Evolutionary conservation across 163 green algal species (phyloP).

Genomic region (Scenedesmus sp.): DNA sequence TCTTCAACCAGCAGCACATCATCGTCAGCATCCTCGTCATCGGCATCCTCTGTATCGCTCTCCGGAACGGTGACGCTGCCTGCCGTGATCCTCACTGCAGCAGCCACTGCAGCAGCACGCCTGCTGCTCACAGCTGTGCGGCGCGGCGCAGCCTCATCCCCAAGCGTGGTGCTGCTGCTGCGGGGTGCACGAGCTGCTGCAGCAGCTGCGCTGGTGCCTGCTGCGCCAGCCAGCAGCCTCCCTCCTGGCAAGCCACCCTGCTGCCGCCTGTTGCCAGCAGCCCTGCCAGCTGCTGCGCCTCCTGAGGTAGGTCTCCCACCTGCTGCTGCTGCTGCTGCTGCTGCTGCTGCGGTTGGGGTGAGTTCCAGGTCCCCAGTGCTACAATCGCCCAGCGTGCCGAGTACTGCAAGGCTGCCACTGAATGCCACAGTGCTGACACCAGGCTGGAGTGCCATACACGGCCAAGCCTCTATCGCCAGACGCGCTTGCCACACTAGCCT

Average conservation of each 20-base stretch:
- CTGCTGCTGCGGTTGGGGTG: no score
- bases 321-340: conserved; percentile 17
- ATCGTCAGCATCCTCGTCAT: background rate
- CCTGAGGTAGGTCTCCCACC: background rate
- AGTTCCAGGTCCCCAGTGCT: background rate
- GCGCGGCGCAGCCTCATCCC: background rate
- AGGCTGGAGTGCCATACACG: conserved; percentile 24
- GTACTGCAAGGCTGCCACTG: conserved; percentile 35
- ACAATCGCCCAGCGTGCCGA: background rate
- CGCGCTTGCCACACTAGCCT: conserved; percentile 28
- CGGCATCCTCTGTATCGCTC: conserved; percentile 7
- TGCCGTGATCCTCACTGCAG: conserved; percentile 7
- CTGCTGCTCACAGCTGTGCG: conserved; percentile 1
- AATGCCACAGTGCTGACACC: conserved; percentile 36
- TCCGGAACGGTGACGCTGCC: background rate
- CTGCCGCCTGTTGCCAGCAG: background rate
- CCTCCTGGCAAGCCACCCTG: background rate
- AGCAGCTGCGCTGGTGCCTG: background rate
- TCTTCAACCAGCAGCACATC: background rate
- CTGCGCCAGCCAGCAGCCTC: background rate
- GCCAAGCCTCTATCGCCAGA: conserved; percentile 42
- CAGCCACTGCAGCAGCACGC: conserved; percentile 8
- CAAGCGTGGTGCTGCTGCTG: conserved; percentile 9
- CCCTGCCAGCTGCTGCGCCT: background rate
- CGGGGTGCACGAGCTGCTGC: background rate